These are phyloP conservation scores for Didymella arachidicola DNA, from an alignment of 2,329 filamentous ascomycete genomes.

Conservation along the genomic window DNA sequence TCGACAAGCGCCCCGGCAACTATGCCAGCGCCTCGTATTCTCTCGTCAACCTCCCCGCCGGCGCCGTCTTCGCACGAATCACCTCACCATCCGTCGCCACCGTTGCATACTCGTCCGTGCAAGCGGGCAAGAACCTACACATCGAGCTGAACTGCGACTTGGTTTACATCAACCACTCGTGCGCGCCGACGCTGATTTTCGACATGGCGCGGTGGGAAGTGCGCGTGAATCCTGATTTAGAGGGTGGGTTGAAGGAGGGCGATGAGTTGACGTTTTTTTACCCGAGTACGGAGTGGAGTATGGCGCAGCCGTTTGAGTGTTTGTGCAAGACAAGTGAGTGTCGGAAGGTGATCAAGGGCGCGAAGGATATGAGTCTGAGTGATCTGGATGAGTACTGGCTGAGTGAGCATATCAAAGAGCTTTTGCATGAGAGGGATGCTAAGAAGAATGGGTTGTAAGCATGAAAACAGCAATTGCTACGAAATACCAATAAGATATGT, in stretches of 20 bases:
- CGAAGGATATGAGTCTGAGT: conserved; percentile 63
- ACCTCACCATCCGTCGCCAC: conserved; percentile 55
- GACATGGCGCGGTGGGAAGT: conserved; percentile 61
- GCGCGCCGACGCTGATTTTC: conserved; percentile 61
- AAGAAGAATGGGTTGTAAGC: conserved; percentile 14
- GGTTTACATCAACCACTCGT: conserved; percentile 66
- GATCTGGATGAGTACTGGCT: conserved; percentile 65
- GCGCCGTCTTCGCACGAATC: conserved; percentile 60
- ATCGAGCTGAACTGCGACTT: conserved; percentile 66
- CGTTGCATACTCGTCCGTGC: conserved; percentile 62
- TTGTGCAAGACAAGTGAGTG: conserved; percentile 66
- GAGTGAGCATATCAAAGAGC: conserved; percentile 42
- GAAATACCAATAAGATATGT: no score
- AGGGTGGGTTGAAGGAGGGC: conserved; percentile 44
- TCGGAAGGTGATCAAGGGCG: conserved; percentile 69
- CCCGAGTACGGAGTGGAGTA: conserved; percentile 76
- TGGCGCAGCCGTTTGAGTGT: conserved; percentile 76
- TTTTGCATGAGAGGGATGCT: conserved; percentile 36
- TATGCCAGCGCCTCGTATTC: conserved; percentile 58
- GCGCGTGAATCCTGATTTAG: conserved; percentile 58
- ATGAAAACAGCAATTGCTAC: neutral
- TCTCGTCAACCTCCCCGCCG: conserved; percentile 59
- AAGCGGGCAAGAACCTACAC: conserved; percentile 58
- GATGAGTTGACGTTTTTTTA: conserved; percentile 70
- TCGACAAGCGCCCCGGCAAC: conserved; percentile 50